Conservation (phyloP, 148 eudicot species). For the Fallopia convolvulus region DNA sequence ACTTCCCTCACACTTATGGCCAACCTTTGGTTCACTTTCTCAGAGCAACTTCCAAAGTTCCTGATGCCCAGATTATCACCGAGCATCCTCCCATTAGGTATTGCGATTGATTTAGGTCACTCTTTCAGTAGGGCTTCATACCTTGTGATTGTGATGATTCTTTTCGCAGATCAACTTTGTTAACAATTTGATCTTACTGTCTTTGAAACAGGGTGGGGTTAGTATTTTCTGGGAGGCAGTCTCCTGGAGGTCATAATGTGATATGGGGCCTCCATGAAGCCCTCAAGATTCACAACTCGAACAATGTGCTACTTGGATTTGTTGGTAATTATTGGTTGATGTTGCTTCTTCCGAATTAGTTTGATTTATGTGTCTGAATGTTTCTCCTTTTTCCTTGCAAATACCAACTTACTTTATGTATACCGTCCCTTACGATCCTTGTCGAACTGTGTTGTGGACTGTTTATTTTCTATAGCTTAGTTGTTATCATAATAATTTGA, state of each 20-base stretch:
- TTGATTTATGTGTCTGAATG: not conserved
- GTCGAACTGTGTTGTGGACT: not conserved
- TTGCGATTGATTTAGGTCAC: not conserved
- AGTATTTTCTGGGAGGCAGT: conserved; percentile 92
- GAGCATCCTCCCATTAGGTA: conserved; percentile 86
- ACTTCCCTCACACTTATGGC: conserved; percentile 82
- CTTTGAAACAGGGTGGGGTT: conserved; percentile 59
- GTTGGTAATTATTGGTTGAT: conserved; percentile 33
- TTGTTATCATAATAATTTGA: no score
- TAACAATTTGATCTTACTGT: not conserved
- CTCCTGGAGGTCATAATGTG: conserved; percentile 99
- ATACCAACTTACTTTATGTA: not conserved
- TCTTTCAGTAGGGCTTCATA: conserved; percentile 27
- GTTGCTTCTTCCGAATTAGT: not conserved
- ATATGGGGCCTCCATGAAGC: conserved; percentile 90
- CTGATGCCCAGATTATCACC: conserved; percentile 82
- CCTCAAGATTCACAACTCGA: conserved; percentile 70
- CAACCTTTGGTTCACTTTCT: conserved; percentile 91
- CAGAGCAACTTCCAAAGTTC: conserved; percentile 76
- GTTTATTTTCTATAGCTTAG: not conserved
- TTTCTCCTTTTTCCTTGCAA: not conserved
- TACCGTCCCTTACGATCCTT: not conserved
- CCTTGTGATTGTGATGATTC: no score
- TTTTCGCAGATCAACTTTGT: not conserved
- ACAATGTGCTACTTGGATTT: conserved; percentile 75